Evolutionary conservation across 495 filamentous ascomycete species (phyloP).

Genomic region (Neurospora sp.): DNA sequence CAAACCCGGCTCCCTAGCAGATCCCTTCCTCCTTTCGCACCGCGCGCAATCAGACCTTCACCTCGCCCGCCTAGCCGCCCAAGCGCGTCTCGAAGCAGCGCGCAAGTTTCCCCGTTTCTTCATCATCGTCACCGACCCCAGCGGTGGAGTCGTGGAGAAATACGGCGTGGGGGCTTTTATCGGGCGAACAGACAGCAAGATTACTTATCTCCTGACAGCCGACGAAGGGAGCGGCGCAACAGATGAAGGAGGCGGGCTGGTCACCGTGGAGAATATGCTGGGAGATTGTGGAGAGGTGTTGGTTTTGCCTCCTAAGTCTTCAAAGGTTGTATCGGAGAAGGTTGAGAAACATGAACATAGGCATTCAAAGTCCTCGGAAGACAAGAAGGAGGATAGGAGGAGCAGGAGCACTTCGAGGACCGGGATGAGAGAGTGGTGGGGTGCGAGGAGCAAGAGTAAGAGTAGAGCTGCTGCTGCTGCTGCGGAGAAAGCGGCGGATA

Average conservation of each 20-base stretch:
- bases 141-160: slow-evolving; percentile 31
- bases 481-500: not conserved
- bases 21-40: slow-evolving; percentile 11
- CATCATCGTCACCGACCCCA: slow-evolving; percentile 44
- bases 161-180: slow-evolving; percentile 47
- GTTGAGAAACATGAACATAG: not conserved
- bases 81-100: slow-evolving; percentile 47
- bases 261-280: slow-evolving; percentile 43
- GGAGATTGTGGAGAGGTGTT: slow-evolving; percentile 34
- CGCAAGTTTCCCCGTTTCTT: slow-evolving; percentile 39
- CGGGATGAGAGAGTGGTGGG: slow-evolving; percentile 14
- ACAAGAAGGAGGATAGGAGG: slow-evolving; percentile 8
- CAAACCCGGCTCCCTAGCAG: slow-evolving; percentile 11
- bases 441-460: not conserved
- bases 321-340: not conserved
- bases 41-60: slow-evolving; percentile 36
- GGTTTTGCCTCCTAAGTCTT: slow-evolving; percentile 4
- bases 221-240: slow-evolving; percentile 39
- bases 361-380: not conserved
- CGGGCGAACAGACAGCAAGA: slow-evolving; percentile 43
- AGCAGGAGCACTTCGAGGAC: slow-evolving; percentile 10
- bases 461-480: not conserved
- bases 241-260: slow-evolving; percentile 44
- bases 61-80: slow-evolving; percentile 43
- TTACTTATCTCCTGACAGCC: slow-evolving; percentile 48